Conservation (phyloP, 2,329 filamentous ascomycete species). For the Daldinia eschscholtzii region DNA sequence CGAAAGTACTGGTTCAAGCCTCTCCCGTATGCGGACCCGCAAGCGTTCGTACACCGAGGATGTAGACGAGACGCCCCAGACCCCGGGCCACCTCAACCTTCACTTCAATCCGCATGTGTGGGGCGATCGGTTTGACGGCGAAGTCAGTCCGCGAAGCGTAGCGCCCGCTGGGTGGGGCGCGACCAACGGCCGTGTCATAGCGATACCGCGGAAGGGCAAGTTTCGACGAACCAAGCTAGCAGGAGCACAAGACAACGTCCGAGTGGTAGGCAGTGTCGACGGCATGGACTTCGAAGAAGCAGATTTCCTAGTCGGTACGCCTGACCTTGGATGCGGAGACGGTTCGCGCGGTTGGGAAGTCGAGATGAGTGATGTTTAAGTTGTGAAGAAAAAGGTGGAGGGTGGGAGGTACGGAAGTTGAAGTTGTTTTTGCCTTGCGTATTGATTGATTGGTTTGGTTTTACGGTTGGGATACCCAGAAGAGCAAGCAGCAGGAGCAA, state of each 20-base stretch:
- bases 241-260: conserved; percentile 62
- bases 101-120: conserved; percentile 49
- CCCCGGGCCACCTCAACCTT: conserved; percentile 44
- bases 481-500: conserved; percentile 4
- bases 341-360: conserved; percentile 51
- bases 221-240: conserved; percentile 42
- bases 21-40: conserved; percentile 49
- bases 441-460: conserved; percentile 4
- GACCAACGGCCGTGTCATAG: conserved; percentile 60
- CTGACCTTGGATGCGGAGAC: conserved; percentile 32
- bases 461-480: conserved; percentile 8
- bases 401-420: background rate
- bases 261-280: conserved; percentile 48
- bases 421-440: background rate
- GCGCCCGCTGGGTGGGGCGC: conserved; percentile 54
- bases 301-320: conserved; percentile 67
- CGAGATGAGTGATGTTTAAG: conserved; percentile 57
- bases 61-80: conserved; percentile 53
- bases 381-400: too few species aligned
- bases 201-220: conserved; percentile 57
- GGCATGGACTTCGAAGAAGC: conserved; percentile 75
- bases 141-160: conserved; percentile 58
- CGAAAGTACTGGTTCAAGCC: conserved; percentile 52
- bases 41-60: conserved; percentile 65
- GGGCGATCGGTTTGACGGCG: conserved; percentile 52